Evolutionary conservation across 768 basidiomycete species (phyloP), one percentile per base, ranked within the genome.

Genomic region (Serendipita sp.): DNA sequence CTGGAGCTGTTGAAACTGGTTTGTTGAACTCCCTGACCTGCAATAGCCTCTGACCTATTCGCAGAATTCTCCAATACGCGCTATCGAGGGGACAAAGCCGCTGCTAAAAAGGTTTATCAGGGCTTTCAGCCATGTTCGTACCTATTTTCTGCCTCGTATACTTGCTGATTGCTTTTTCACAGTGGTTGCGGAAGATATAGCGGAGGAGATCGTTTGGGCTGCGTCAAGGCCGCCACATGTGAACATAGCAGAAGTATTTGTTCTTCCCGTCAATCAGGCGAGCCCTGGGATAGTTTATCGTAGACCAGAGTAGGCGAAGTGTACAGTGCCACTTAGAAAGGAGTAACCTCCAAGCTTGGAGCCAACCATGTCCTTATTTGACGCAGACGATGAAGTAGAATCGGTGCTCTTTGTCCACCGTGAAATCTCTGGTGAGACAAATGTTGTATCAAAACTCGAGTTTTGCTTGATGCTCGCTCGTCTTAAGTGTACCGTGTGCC

Each of bases 181-280:
- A 93, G 89, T 95, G 72, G 79, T 81, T 3, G 83, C 85, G 4
- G 79, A 85, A 64, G 93, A 97, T 70, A 86, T 97, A 50, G 96
- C 96, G 1, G 96, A 99, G 71, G 93, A 98, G 73, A 94, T 99
- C 69, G 92, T 95, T 20, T 99, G 95, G 95, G 85, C 85, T 14
- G 95, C 96, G 20, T 79, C 88, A 11, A 84, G 94, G 43, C 94
- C 94, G 11, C 78, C 88, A 42, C 94, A 95, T 69, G 90, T 97
- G 48, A 93, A 97, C 70, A 79, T 97, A 44, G 91, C 90, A 0
- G 86, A 92, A 69, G 73, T 88, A 11, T 67, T 67, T 60, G 71
- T 75, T 13, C 66, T 75, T 64, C 74, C 75, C 26, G 70, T 71
- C 42, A 70, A 71, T 63, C 74, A 74, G 61, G 74, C 74, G 11